A percentile compares a stretch with the other conserved stretches of the same genome.
phyloP scores from a whole-genome alignment of 768 basidiomycete species.

The Termitomyces sp. region DNA sequence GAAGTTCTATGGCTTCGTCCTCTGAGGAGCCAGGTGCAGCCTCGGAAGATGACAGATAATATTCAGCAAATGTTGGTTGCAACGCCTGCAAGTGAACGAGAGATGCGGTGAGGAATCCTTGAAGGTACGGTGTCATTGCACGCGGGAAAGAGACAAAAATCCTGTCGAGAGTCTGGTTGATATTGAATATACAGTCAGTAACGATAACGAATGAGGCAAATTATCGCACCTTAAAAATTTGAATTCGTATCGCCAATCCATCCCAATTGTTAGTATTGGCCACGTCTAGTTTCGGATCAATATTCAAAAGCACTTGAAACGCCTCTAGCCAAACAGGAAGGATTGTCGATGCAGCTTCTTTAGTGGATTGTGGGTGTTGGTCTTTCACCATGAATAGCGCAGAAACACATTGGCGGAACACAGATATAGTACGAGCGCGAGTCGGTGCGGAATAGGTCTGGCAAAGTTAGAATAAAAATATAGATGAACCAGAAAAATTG shows the following conservation, averaged over 20 bases:
- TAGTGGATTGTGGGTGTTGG: slow-evolving; percentile 82
- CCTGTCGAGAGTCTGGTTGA: slow-evolving; percentile 67
- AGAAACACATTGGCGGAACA: slow-evolving; percentile 87
- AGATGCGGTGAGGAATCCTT: slow-evolving; percentile 54
- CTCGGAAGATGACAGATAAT: slow-evolving; percentile 56
- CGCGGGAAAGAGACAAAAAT: slow-evolving; percentile 83
- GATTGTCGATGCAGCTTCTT: slow-evolving; percentile 75
- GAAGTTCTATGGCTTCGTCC: slow-evolving; percentile 72
- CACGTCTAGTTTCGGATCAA: slow-evolving; percentile 64
- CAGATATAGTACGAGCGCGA: slow-evolving; percentile 78
- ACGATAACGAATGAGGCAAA: neutral
- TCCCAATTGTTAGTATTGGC: slow-evolving; percentile 70
- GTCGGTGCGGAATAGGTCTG: slow-evolving; percentile 76
- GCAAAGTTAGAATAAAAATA: neutral
- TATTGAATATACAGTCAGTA: neutral
- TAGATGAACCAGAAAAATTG: neutral
- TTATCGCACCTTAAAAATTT: slow-evolving; percentile 74
- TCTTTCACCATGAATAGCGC: slow-evolving; percentile 95
- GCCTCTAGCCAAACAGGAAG: slow-evolving; percentile 92
- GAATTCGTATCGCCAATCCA: slow-evolving; percentile 69
- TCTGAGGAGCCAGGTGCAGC: slow-evolving; percentile 65
- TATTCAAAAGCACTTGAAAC: slow-evolving; percentile 70
- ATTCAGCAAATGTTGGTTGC: slow-evolving; percentile 56
- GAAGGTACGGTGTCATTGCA: slow-evolving; percentile 59
- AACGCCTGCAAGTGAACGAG: slow-evolving; percentile 58